phyloP scores from a whole-genome alignment of 1,284 basidiomycete genomes.

The Acaromyces ingoldii region DNA sequence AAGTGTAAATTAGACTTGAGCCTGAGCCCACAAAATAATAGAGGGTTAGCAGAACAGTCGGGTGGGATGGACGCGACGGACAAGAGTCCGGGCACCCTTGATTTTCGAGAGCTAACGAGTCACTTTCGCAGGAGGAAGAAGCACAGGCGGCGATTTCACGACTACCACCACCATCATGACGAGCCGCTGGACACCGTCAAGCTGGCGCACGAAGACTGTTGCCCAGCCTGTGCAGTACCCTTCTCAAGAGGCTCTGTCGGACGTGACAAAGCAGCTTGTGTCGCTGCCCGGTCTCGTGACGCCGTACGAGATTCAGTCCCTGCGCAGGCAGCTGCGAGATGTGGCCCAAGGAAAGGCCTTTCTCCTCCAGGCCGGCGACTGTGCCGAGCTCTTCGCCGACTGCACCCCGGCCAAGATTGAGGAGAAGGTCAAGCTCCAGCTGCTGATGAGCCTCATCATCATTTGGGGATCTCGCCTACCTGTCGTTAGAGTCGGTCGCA shows the following conservation, averaged over 20 bases:
- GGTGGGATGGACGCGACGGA: too few relatives aligned
- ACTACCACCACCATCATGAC: too few relatives aligned
- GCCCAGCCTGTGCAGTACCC: conserved; percentile 46
- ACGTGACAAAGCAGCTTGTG: conserved; percentile 28
- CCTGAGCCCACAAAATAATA: too few relatives aligned
- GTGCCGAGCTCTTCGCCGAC: conserved; percentile 63
- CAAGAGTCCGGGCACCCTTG: too few relatives aligned
- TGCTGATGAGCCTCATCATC: conserved; percentile 90
- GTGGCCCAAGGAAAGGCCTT: conserved; percentile 61
- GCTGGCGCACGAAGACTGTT: conserved; percentile 41
- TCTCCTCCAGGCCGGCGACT: conserved; percentile 92
- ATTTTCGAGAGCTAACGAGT: too few relatives aligned
- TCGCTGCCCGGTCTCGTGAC: conserved; percentile 48
- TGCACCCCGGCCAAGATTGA: conserved; percentile 82
- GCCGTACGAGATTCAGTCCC: conserved; percentile 38
- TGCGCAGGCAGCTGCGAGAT: conserved; percentile 35
- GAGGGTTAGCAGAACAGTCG: too few relatives aligned
- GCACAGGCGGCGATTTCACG: too few relatives aligned
- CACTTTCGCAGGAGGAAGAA: too few relatives aligned
- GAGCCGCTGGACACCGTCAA: conserved; percentile 9
- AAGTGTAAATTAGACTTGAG: too few relatives aligned
- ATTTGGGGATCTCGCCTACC: conserved; percentile 76
- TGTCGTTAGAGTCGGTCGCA: conserved; percentile 41
- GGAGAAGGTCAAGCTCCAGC: conserved; percentile 84
- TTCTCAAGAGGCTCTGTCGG: conserved; percentile 21